Evolutionary conservation across 2,329 filamentous ascomycete species (phyloP).

Genomic region (Cercospora zeae-maydis): DNA sequence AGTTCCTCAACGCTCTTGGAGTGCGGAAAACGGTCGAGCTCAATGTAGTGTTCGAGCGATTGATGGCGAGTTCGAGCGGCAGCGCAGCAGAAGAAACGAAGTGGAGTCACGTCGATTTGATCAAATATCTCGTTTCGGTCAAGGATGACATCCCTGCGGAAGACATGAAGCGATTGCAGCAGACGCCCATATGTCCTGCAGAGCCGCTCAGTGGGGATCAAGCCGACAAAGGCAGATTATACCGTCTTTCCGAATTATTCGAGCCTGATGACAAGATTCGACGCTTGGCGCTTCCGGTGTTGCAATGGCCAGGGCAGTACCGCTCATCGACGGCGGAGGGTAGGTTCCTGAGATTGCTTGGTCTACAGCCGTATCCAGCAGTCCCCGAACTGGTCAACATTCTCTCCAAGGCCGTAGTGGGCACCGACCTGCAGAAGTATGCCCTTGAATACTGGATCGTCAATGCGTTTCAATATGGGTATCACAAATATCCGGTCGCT

Average conservation of each 20-base stretch:
- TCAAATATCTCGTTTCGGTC: conserved; percentile 91
- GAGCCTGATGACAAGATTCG: conserved; percentile 71
- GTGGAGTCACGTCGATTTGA: conserved; percentile 92
- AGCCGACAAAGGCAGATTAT: conserved; percentile 44
- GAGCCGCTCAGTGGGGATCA: conserved; percentile 53
- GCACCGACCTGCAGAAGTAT: conserved; percentile 59
- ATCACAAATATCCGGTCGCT: conserved; percentile 61
- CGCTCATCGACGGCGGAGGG: conserved; percentile 66
- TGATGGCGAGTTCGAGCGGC: conserved; percentile 61
- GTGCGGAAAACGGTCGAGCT: conserved; percentile 94
- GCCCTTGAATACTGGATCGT: conserved; percentile 79
- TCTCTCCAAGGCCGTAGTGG: conserved; percentile 62
- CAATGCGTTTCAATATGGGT: conserved; percentile 74
- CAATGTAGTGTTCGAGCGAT: conserved; percentile 83
- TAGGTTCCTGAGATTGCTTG: conserved; percentile 68
- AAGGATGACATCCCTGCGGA: conserved; percentile 78
- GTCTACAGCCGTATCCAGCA: conserved; percentile 67
- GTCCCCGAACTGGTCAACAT: conserved; percentile 72
- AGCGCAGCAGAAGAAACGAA: conserved; percentile 52
- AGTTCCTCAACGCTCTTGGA: conserved; percentile 76
- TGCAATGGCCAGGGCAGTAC: conserved; percentile 78
- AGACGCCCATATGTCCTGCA: conserved; percentile 77
- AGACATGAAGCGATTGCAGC: conserved; percentile 74
- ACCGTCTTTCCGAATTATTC: conserved; percentile 74
- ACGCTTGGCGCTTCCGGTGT: conserved; percentile 66